These are phyloP conservation scores for Xylariaceae sp. DNA, from an alignment of 2,329 filamentous ascomycete species.

Conservation along the genomic window DNA sequence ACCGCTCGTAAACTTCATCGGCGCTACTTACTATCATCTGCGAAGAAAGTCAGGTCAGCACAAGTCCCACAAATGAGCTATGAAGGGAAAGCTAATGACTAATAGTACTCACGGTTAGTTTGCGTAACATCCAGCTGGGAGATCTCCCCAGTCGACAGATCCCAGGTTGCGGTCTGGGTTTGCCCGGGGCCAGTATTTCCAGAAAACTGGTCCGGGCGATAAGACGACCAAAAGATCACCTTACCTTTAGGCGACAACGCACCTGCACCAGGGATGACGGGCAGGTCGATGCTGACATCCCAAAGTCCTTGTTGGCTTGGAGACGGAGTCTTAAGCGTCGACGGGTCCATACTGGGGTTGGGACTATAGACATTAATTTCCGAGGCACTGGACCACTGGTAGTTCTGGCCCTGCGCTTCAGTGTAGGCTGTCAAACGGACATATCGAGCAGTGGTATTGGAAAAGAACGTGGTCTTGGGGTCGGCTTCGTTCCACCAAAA, in stretches of 20 bases:
- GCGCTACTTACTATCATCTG: too few species aligned
- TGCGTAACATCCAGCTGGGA: slow-evolving; percentile 32
- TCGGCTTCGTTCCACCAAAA: slow-evolving; percentile 28
- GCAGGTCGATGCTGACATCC: slow-evolving; percentile 34
- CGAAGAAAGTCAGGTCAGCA: too few species aligned
- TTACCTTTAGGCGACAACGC: slow-evolving; percentile 26
- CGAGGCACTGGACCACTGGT: slow-evolving; percentile 31
- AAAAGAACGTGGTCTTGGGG: slow-evolving; percentile 33
- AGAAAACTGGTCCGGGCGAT: slow-evolving; percentile 15
- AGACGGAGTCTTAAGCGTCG: slow-evolving; percentile 16
- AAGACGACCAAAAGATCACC: slow-evolving; percentile 27
- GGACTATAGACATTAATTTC: slow-evolving; percentile 31
- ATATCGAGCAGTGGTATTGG: slow-evolving; percentile 27
- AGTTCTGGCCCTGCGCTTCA: slow-evolving; percentile 25
- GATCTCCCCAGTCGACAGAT: slow-evolving; percentile 15
- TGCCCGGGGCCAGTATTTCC: slow-evolving; percentile 13
- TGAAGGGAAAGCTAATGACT: too few species aligned
- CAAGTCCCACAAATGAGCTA: too few species aligned
- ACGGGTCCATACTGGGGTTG: slow-evolving; percentile 14
- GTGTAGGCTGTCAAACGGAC: slow-evolving; percentile 28
- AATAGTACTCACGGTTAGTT: slow-evolving; percentile 30
- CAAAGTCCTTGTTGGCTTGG: slow-evolving; percentile 28
- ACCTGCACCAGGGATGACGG: slow-evolving; percentile 33
- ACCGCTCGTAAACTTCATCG: too few species aligned
- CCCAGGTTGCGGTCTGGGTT: background rate